phyloP scores from a whole-genome alignment of 1,284 basidiomycete genomes.

The Malassezia sp. region DNA sequence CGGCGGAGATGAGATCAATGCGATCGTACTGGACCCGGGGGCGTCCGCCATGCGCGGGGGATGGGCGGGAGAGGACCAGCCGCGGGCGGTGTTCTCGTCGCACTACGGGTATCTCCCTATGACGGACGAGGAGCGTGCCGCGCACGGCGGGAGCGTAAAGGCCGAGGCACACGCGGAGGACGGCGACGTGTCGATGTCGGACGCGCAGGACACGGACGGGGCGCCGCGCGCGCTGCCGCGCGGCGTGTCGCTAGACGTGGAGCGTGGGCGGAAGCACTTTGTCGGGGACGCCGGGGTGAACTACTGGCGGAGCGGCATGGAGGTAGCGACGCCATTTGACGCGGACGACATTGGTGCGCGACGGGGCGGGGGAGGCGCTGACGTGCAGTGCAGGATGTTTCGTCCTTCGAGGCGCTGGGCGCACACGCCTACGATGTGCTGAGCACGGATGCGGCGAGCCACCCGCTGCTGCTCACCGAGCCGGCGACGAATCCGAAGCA shows the following conservation, averaged over 20 bases:
- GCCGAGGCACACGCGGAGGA: background rate
- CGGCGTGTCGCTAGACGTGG: slow-evolving; percentile 21
- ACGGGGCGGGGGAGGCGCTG: too few relatives aligned
- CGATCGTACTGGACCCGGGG: slow-evolving; percentile 88
- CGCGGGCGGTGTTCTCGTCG: slow-evolving; percentile 80
- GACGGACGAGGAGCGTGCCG: slow-evolving; percentile 44
- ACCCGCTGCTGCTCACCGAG: slow-evolving; percentile 86
- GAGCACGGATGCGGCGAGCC: slow-evolving; percentile 54
- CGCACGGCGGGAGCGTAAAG: background rate
- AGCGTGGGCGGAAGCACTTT: slow-evolving; percentile 55
- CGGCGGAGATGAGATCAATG: slow-evolving; percentile 71
- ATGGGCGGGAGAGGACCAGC: slow-evolving; percentile 83
- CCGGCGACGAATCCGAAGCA: slow-evolving; percentile 86
- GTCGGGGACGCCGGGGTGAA: slow-evolving; percentile 82
- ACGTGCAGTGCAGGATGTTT: slow-evolving; percentile 18
- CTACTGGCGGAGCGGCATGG: slow-evolving; percentile 80
- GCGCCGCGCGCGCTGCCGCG: slow-evolving; percentile 3
- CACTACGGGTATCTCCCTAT: slow-evolving; percentile 63
- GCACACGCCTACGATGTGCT: slow-evolving; percentile 25
- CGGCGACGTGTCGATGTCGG: slow-evolving; percentile 17
- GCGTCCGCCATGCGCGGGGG: slow-evolving; percentile 79
- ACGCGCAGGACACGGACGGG: slow-evolving; percentile 3
- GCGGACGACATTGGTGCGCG: slow-evolving; percentile 58
- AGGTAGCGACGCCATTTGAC: slow-evolving; percentile 67
- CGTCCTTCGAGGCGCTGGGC: slow-evolving; percentile 23